A percentile compares a stretch with the other conserved stretches of the same genome.
Conservation (phyloP, 495 filamentous ascomycete species). For the Penicillium canariense region DNA sequence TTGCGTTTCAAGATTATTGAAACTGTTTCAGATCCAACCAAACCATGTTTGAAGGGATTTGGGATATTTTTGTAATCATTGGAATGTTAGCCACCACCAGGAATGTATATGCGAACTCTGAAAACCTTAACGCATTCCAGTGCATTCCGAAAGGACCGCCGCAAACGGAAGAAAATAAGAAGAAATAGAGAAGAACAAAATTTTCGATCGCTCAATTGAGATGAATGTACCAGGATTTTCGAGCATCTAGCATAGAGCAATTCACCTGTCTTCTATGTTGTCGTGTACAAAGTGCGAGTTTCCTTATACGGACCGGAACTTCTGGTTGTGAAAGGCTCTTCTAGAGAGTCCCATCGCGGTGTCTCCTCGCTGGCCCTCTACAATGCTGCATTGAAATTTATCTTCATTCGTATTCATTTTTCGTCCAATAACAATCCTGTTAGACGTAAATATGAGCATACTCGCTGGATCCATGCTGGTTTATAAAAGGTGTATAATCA, state of each 20-base stretch:
- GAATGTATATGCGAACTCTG: background rate
- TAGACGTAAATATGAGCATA: background rate
- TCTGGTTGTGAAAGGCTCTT: no score
- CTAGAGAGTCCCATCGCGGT: no score
- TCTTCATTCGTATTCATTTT: background rate
- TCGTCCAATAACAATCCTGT: no score
- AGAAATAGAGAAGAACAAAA: no score
- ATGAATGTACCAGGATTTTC: background rate
- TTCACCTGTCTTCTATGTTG: no score
- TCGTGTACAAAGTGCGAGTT: no score
- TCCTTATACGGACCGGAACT: no score
- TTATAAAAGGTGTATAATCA: background rate
- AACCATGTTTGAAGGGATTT: background rate
- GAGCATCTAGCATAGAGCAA: background rate
- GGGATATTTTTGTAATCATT: background rate
- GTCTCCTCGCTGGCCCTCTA: no score
- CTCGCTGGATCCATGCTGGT: background rate
- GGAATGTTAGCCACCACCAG: background rate
- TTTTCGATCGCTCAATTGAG: no score
- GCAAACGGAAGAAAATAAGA: background rate
- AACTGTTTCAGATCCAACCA: background rate
- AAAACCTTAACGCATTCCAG: background rate
- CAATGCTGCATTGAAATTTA: no score
- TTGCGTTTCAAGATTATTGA: background rate
- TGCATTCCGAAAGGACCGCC: background rate